Evolutionary conservation across 1,139 yeast genomes (phyloP), one percentile per base, ranked within the genome.

Genomic region (Yamadazyma taylorii): DNA sequence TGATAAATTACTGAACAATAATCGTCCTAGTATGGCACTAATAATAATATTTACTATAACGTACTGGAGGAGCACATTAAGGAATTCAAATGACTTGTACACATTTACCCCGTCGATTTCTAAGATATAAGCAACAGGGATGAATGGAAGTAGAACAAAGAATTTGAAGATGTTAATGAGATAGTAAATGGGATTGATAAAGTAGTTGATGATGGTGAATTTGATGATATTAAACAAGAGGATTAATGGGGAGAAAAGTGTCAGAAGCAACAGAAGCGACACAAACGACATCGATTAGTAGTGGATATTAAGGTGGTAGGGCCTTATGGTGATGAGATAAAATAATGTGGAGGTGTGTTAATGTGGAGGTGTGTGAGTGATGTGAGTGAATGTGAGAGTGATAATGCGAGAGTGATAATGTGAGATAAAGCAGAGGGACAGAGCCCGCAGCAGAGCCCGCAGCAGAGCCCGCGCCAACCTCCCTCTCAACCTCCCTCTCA

Each of bases 41-140:
- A 60, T 43, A 11, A 58, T 43, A n/a, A 50, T 35, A 17, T 56
- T 51, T 12, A 56, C 57, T 45, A 59, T 49, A 24, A 51, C 30
- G 40, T 45, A 60, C 36, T 60, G 63, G n/a, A 47, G 17, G 32
- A 44, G 13, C 11, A 32, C 29, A 21, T 35, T 27, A 6, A 39
- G 17, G n/a, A 42, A 39, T 5, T 43, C 45, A 9, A 29, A 13
- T 8, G 42, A 17, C 27, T 37, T 37, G 13, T 36, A 24, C 8
- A 23, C 13, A 27, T 38, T 24, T 12, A 43, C 23, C 4, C 35
- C 34, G 10, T 51, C 48, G 6, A 54, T 35, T 5, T 45, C 49
- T 5, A 55, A 34, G 8, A 45, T 16, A 32, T 46, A 40, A 5
- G 54, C 36, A 5, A 56, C 34, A 12, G 65, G 65, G 30, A 43